Base-by-base conservation (phyloP, 2,329 filamentous ascomycete species). In the Monosporascus ibericus region DNA sequence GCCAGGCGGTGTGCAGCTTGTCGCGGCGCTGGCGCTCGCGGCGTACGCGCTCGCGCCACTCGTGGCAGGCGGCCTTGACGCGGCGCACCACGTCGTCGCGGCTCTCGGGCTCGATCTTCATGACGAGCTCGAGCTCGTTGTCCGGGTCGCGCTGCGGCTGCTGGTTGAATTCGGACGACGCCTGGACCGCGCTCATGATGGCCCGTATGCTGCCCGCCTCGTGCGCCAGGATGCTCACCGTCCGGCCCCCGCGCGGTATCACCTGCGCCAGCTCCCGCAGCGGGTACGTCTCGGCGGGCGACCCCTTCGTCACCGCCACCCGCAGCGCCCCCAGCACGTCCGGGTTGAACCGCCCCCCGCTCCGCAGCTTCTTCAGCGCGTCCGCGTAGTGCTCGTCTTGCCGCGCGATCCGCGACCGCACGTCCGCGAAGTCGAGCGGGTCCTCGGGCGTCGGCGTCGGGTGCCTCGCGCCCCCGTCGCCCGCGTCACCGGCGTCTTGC, bases 131-230 rank as follows among this genome's bases (percentile, higher is more conserved):
- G 22, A 83, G 75, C 66, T 80, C 78, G 67, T 82, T 82, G 65
- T 83, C 80, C 46, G 76, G 71, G 63, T 73, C 74, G 20, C 71
- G 71, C 74, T 83, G 81, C 47, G 80, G 79, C 73, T 82, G 79
- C 73, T 82, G 79, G 72, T 82, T 82, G 68, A 79, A 82, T 59
- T 78, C 73, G n/a, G 65, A 62, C 61, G 72, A 75, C 30, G 66
- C 61, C 68, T 81, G 78, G 48, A 82, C 71, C 34, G 79, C 79
- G 61, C 72, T 75, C 73, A 80, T 75, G 68, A 82, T 75, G 59
- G 77, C 72, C 70, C 79, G 78, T 59, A 81, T 66, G 62, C 75
- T 77, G 7, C 58, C 65, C 39, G 58, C 65, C 59, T 74, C 72
- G 58, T 72, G 68, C 44, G 67, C 68, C 2, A 74, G 59, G 54